phyloP scores from a whole-genome alignment of 192 early-diverging fungal species.

The Coemansia asiatica region DNA sequence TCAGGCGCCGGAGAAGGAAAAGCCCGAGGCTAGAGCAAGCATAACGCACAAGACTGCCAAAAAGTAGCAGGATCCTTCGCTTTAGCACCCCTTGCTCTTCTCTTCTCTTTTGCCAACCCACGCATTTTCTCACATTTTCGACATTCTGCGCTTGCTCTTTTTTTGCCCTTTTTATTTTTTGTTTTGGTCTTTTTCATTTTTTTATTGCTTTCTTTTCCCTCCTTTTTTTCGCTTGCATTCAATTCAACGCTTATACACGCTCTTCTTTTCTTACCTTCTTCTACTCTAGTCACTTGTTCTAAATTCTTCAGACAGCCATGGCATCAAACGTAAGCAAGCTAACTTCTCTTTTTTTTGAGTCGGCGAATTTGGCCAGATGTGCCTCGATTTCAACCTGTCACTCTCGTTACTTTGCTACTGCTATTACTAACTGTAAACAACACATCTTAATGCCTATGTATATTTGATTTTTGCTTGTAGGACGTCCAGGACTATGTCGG shows the following conservation, averaged over 20 bases:
- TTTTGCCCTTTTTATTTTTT: background rate
- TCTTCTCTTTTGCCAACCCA: background rate
- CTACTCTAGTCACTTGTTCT: background rate
- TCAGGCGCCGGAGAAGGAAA: background rate
- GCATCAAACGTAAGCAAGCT: conserved; percentile 29
- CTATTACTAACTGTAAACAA: no score
- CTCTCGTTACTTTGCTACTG: background rate
- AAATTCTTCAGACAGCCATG: conserved; percentile 20
- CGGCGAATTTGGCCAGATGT: conserved; percentile 1
- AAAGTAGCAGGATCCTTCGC: background rate
- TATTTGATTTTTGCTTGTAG: conserved; percentile 35
- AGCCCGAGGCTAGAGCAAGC: background rate
- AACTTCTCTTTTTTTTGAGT: background rate
- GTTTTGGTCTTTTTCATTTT: background rate
- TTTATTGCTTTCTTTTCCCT: background rate
- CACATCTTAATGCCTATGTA: no score
- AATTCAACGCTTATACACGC: no score
- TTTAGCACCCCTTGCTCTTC: background rate
- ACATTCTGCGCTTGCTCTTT: background rate
- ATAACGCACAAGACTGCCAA: background rate
- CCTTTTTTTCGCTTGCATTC: conserved; percentile 21
- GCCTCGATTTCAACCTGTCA: background rate
- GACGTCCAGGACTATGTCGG: conserved; percentile 90
- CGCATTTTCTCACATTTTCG: conserved; percentile 4
- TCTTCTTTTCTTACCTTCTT: conserved; percentile 5